Conservation (phyloP, 345 rosid species). For the Crucihimalaya himalaica region DNA sequence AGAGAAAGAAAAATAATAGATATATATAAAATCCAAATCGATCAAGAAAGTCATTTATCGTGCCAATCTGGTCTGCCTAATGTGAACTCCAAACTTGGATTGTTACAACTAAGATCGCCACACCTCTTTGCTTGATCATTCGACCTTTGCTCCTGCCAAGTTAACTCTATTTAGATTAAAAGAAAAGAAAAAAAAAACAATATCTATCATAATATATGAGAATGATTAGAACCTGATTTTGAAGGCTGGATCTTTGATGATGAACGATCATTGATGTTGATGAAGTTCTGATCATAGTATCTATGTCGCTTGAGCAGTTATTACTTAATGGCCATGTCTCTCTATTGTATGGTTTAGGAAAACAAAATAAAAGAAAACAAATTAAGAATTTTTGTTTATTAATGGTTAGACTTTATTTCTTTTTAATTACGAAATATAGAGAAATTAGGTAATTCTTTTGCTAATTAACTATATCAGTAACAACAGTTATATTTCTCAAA, state of each 20-base stretch:
- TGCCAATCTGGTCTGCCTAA: constrained; percentile 81
- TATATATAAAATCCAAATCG: neutral
- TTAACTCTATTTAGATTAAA: neutral
- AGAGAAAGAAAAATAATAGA: neutral
- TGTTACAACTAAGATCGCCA: constrained; percentile 45
- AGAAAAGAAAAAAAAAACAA: neutral
- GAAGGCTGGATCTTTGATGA: constrained; percentile 33
- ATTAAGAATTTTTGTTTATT: neutral
- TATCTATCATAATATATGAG: neutral
- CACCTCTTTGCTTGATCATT: constrained; percentile 38
- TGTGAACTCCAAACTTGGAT: constrained; percentile 73
- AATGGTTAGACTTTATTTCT: neutral
- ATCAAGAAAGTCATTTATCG: constrained; percentile 40
- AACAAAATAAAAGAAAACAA: neutral
- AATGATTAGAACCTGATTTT: constrained; percentile 34
- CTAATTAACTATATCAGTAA: neutral
- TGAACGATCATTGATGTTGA: constrained; percentile 38
- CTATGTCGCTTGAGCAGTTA: constrained; percentile 36
- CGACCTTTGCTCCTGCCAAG: constrained; percentile 29
- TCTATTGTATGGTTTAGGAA: constrained; percentile 10
- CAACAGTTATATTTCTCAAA: neutral
- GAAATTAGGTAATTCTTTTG: neutral
- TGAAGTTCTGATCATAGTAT: constrained; percentile 35
- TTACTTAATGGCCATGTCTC: constrained; percentile 41
- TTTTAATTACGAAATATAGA: neutral